phyloP scores from a whole-genome alignment of 2,329 filamentous ascomycete genomes.

The Ascochyta pisi region DNA sequence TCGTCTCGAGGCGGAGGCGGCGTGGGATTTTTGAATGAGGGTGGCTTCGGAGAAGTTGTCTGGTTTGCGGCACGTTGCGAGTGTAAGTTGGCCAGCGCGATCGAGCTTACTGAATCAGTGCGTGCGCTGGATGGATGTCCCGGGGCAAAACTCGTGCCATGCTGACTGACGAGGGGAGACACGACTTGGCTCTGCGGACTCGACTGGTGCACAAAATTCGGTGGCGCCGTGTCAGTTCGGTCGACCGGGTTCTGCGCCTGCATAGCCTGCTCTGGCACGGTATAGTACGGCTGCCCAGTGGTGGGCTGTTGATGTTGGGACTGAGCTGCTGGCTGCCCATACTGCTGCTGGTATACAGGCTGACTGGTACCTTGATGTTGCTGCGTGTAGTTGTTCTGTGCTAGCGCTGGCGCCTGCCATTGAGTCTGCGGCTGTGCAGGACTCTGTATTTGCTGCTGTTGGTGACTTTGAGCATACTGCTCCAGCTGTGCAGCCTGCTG shows the following conservation, averaged over 20 bases:
- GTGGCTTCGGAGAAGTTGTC: slow-evolving; percentile 36
- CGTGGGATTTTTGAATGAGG: slow-evolving; percentile 25
- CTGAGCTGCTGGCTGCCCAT: slow-evolving; percentile 3
- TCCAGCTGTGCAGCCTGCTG: slow-evolving; percentile 21
- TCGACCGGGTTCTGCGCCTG: slow-evolving; percentile 38
- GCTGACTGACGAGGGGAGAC: slow-evolving; percentile 40
- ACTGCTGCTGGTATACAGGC: slow-evolving; percentile 7
- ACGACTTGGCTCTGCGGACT: slow-evolving; percentile 43
- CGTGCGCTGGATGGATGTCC: slow-evolving; percentile 26
- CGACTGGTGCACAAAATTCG: slow-evolving; percentile 34
- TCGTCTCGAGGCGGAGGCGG: slow-evolving; percentile 38
- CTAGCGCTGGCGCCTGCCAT: slow-evolving; percentile 29
- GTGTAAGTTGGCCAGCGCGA: slow-evolving; percentile 39
- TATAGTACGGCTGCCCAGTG: slow-evolving; percentile 25
- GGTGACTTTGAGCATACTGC: slow-evolving; percentile 12
- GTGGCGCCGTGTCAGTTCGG: slow-evolving; percentile 32
- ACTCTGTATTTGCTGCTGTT: slow-evolving; percentile 18
- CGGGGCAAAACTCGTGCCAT: slow-evolving; percentile 35
- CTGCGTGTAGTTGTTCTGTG: slow-evolving; percentile 17
- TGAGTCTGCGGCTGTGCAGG: slow-evolving; percentile 25
- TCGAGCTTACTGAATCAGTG: slow-evolving; percentile 42
- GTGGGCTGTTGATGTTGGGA: slow-evolving; percentile 26
- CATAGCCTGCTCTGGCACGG: slow-evolving; percentile 28
- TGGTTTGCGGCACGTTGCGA: slow-evolving; percentile 33
- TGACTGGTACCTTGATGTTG: slow-evolving; percentile 21